Evolutionary conservation across 2,329 filamentous ascomycete genomes (phyloP).

Genomic region (Emydomyces testavorans): DNA sequence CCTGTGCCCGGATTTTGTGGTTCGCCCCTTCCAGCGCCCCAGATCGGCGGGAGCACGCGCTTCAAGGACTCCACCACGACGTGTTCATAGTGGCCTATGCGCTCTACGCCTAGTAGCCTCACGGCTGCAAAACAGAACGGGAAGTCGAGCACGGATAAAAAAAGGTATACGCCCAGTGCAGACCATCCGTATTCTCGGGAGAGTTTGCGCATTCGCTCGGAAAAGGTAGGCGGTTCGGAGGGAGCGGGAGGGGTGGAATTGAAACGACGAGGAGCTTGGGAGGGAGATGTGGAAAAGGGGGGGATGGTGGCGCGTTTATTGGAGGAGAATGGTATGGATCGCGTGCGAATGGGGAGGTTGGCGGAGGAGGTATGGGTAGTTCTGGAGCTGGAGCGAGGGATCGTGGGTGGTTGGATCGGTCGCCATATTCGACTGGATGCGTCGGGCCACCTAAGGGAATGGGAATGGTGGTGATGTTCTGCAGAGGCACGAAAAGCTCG

Average conservation of each 20-base stretch:
- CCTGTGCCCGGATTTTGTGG: background rate
- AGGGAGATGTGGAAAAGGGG: conserved; percentile 2
- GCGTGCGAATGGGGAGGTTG: background rate
- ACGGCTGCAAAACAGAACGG: conserved; percentile 92
- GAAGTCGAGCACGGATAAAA: conserved; percentile 75
- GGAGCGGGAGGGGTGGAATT: conserved; percentile 20
- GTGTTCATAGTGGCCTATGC: conserved; percentile 53
- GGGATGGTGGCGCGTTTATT: conserved; percentile 1
- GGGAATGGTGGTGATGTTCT: background rate
- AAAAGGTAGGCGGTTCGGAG: conserved; percentile 40
- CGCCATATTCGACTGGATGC: background rate
- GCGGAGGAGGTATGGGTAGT: conserved; percentile 9
- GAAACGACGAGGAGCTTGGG: conserved; percentile 18
- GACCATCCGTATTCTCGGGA: conserved; percentile 91
- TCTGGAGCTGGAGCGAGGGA: background rate
- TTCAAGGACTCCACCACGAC: conserved; percentile 33
- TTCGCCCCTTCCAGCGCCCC: conserved; percentile 14
- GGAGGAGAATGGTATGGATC: background rate
- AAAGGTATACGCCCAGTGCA: conserved; percentile 80
- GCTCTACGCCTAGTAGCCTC: conserved; percentile 67
- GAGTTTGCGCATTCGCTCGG: conserved; percentile 66
- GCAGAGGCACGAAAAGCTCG: background rate
- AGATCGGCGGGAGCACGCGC: conserved; percentile 24
- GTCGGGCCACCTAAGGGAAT: background rate
- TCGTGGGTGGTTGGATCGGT: conserved; percentile 14